Percentiles rank a stretch among this genome's conserved stretches.
Conservation (phyloP, 495 filamentous ascomycete genomes). For the Letharia columbiana region DNA sequence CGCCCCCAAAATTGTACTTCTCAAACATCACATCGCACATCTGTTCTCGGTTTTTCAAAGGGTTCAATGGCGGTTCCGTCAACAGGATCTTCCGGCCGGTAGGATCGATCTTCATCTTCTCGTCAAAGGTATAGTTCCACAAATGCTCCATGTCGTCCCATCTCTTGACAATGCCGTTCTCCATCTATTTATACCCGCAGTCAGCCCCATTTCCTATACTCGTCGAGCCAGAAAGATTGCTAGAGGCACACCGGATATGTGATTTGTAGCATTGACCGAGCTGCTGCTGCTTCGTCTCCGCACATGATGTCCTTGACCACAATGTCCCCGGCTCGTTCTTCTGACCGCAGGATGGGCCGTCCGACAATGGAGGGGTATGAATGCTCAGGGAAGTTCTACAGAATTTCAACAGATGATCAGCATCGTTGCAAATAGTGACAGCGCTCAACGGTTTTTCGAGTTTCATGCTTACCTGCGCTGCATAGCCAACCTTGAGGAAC, state of each 20-base stretch:
- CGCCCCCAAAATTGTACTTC: conserved; percentile 87
- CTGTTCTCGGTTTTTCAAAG: conserved; percentile 85
- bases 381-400: conserved; percentile 93
- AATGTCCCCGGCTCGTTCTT: conserved; percentile 70
- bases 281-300: conserved; percentile 94
- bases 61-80: conserved; percentile 97
- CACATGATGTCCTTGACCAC: conserved; percentile 99
- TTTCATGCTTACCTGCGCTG: conserved; percentile 56
- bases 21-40: conserved; percentile 99
- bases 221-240: background rate
- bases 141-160: conserved; percentile 99
- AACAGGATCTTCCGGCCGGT: conserved; percentile 93
- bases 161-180: conserved; percentile 97
- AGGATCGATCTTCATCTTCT: conserved; percentile 90
- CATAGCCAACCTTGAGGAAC: conserved; percentile 99
- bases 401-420: background rate
- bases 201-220: conserved; percentile 13
- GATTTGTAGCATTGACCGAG: conserved; percentile 93
- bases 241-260: conserved; percentile 68
- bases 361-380: conserved; percentile 98
- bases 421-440: background rate
- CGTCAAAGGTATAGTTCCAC: conserved; percentile 97
- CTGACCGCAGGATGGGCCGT: conserved; percentile 90
- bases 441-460: background rate
- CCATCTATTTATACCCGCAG: conserved; percentile 56